Conservation (phyloP, 2,329 filamentous ascomycete species). For the Neurospora sp. region DNA sequence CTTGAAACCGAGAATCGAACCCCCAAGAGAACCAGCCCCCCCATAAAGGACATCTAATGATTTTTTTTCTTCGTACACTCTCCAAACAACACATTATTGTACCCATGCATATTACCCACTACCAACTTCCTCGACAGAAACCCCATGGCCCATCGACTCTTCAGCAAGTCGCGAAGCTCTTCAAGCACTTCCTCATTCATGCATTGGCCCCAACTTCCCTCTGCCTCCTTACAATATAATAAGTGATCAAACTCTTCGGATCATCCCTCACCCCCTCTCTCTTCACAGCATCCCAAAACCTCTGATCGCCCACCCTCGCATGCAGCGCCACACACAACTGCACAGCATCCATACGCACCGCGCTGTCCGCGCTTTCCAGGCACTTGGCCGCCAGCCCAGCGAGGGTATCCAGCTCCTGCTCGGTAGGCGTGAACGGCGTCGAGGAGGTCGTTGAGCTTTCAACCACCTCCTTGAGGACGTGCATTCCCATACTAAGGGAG, state of each 20-base stretch:
- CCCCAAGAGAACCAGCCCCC: not conserved
- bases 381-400: constrained; percentile 43
- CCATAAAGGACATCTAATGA: not conserved
- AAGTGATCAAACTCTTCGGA: constrained; percentile 66
- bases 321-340: constrained; percentile 69
- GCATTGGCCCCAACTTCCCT: constrained; percentile 33
- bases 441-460: constrained; percentile 21
- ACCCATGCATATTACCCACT: not conserved
- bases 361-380: constrained; percentile 50
- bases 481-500: constrained; percentile 51
- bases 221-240: constrained; percentile 67
- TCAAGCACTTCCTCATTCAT: not conserved
- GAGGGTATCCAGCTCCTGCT: constrained; percentile 41
- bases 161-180: not conserved
- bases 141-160: not conserved
- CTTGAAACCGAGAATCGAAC: not conserved
- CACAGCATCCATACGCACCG: constrained; percentile 64
- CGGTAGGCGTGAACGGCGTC: constrained; percentile 37
- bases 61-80: not conserved
- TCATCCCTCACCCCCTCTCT: constrained; percentile 50
- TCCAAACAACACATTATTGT: not conserved
- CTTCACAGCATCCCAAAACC: constrained; percentile 60
- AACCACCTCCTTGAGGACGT: constrained; percentile 51
- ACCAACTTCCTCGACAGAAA: not conserved
- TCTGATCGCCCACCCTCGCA: constrained; percentile 44